Evolutionary conservation across 768 basidiomycete genomes (phyloP).

Genomic region (Mycena galericulata): DNA sequence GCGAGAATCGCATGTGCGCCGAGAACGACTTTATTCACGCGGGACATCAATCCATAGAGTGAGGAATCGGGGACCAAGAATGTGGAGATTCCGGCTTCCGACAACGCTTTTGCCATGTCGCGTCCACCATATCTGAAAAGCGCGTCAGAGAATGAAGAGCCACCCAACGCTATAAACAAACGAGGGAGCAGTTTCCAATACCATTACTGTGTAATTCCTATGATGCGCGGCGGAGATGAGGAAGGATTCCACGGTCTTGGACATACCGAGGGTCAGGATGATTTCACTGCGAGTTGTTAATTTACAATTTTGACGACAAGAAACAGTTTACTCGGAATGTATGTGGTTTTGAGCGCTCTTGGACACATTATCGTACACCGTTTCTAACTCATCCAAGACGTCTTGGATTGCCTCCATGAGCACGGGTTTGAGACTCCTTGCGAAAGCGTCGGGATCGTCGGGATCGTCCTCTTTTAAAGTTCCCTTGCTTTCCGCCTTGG

Average conservation of each 20-base stretch:
- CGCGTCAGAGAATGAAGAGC: constrained; percentile 17
- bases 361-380: constrained; percentile 93
- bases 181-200: constrained; percentile 96
- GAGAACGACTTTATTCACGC: constrained; percentile 96
- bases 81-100: constrained; percentile 88
- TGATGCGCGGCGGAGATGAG: constrained; percentile 90
- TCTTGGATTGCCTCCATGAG: constrained; percentile 98
- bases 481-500: constrained; percentile 64
- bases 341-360: constrained; percentile 97
- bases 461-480: constrained; percentile 77
- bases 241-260: constrained; percentile 93
- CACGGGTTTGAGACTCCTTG: constrained; percentile 86
- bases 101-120: constrained; percentile 85
- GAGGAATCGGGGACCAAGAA: constrained; percentile 97
- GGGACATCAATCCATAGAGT: constrained; percentile 95
- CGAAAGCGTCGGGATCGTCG: constrained; percentile 84
- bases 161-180: constrained; percentile 54
- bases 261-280: constrained; percentile 93
- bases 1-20: constrained; percentile 97
- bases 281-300: constrained; percentile 76
- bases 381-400: constrained; percentile 95
- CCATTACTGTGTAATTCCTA: constrained; percentile 95
- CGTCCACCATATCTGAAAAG: constrained; percentile 81
- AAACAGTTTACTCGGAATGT: constrained; percentile 92
- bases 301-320: neutral